phyloP scores from a whole-genome alignment of 805 yeast genomes.

The Zygoascus biomembranicola region DNA sequence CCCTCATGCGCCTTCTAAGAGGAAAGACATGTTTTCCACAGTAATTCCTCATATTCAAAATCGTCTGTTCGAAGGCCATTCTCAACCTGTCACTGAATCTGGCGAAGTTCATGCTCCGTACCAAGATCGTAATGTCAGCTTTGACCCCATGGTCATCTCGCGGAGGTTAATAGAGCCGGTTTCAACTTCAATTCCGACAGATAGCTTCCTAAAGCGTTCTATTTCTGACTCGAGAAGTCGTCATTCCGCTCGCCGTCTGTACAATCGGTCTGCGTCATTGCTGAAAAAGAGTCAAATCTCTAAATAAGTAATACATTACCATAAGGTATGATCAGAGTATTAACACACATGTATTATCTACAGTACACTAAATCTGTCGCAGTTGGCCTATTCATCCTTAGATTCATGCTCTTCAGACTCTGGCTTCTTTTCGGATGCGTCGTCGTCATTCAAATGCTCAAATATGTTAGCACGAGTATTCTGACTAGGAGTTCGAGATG shows the following conservation, averaged over 20 bases:
- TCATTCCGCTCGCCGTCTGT: background rate
- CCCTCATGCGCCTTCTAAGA: too few species aligned
- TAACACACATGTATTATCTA: background rate
- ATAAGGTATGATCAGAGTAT: background rate
- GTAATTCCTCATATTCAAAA: conserved; percentile 1
- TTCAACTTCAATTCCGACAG: background rate
- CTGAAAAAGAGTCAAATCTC: background rate
- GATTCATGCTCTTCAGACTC: background rate
- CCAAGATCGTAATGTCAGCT: background rate
- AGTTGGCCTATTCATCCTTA: background rate
- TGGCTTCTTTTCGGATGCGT: conserved; percentile 10
- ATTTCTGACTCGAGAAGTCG: background rate
- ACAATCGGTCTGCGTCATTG: background rate
- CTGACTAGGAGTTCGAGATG: conserved; percentile 6
- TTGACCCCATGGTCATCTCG: background rate
- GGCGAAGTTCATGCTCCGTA: too few species aligned
- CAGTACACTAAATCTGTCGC: background rate
- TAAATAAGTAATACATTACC: background rate
- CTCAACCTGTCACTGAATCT: background rate
- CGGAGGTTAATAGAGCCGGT: background rate
- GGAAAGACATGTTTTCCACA: background rate
- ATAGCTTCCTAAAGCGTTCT: background rate
- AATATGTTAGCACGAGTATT: conserved; percentile 19
- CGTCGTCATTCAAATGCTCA: conserved; percentile 22
- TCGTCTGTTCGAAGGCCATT: background rate